A percentile compares a stretch with the other conserved stretches of the same genome.
Evolutionary conservation across 2,329 filamentous ascomycete species (phyloP).

Genomic region (Gaeumannomyces sp.): DNA sequence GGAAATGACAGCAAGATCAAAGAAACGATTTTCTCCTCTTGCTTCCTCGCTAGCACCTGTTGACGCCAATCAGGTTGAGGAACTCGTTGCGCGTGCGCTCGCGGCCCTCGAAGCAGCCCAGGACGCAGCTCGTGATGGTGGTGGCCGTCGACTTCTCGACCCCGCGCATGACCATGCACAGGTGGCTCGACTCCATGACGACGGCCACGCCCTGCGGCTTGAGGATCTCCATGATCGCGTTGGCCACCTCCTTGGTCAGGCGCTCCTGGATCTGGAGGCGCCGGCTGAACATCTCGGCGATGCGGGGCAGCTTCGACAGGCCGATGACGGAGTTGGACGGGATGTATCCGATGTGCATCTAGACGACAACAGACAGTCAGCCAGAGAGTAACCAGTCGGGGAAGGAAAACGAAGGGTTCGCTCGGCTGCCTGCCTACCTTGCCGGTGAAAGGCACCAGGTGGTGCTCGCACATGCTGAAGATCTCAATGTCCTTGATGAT

Average conservation of each 20-base stretch:
- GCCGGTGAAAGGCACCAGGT: constrained; percentile 91
- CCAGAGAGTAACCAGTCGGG: not conserved
- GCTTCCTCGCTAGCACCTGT: constrained; percentile 25
- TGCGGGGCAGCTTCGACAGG: constrained; percentile 88
- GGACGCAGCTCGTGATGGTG: constrained; percentile 93
- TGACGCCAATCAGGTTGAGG: constrained; percentile 67
- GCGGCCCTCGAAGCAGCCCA: constrained; percentile 90
- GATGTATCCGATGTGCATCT: constrained; percentile 99
- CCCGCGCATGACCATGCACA: constrained; percentile 99
- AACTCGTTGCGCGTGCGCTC: constrained; percentile 97
- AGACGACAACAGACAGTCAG: not conserved
- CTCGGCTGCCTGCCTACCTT: constrained; percentile 59
- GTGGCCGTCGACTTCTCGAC: constrained; percentile 83
- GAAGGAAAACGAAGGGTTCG: not conserved
- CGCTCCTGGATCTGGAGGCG: constrained; percentile 94
- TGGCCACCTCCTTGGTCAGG: constrained; percentile 89
- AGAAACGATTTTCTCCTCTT: too few species aligned
- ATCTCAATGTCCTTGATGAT: constrained; percentile 98
- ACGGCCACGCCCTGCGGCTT: constrained; percentile 93
- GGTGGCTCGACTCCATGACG: constrained; percentile 92
- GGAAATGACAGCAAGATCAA: not conserved
- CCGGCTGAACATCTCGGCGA: constrained; percentile 94
- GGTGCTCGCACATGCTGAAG: constrained; percentile 92
- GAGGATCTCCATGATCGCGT: constrained; percentile 87
- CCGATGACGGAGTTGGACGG: constrained; percentile 87